Evolutionary conservation across 2,329 filamentous ascomycete genomes (phyloP).

Genomic region (Monosporascus cannonballus): DNA sequence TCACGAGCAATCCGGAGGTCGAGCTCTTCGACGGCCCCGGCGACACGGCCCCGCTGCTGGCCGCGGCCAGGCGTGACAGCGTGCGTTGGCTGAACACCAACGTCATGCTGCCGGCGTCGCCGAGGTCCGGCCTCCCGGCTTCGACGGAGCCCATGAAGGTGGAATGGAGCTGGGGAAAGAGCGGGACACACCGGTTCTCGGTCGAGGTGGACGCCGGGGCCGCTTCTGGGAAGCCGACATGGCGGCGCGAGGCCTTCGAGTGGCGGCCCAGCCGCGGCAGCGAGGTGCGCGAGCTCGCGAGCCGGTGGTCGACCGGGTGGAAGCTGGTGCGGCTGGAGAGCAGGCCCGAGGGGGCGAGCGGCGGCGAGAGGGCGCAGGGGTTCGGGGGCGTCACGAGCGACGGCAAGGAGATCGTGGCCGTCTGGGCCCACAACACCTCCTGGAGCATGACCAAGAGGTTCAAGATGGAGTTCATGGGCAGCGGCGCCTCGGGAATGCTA

Average conservation of each 20-base stretch:
- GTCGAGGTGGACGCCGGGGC: conserved; percentile 11
- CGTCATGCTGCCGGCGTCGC: conserved; percentile 3
- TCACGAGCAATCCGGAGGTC: conserved; percentile 11
- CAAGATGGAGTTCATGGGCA: conserved; percentile 17
- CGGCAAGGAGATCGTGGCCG: conserved; percentile 18
- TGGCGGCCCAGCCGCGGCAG: conserved; percentile 17
- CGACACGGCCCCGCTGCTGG: conserved; percentile 11
- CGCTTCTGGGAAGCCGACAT: too few species aligned
- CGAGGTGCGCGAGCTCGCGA: conserved; percentile 11
- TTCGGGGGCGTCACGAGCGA: conserved; percentile 10
- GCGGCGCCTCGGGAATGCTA: conserved; percentile 14
- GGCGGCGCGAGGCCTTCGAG: conserved; percentile 16
- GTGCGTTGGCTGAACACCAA: conserved; percentile 4
- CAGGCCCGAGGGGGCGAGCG: conserved; percentile 1
- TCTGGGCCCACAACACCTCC: conserved; percentile 10
- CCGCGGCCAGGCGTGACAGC: conserved; percentile 9
- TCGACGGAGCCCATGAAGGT: background rate
- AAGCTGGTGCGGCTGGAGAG: conserved; percentile 17
- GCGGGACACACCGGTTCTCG: conserved; percentile 6
- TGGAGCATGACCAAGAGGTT: conserved; percentile 14
- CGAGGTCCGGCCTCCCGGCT: background rate
- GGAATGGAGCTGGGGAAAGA: background rate
- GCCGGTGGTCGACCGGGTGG: conserved; percentile 11
- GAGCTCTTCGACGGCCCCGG: conserved; percentile 12
- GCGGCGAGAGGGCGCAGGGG: conserved; percentile 4